Conservation (phyloP, 805 yeast genomes). For the Clavispora vitiphila region DNA sequence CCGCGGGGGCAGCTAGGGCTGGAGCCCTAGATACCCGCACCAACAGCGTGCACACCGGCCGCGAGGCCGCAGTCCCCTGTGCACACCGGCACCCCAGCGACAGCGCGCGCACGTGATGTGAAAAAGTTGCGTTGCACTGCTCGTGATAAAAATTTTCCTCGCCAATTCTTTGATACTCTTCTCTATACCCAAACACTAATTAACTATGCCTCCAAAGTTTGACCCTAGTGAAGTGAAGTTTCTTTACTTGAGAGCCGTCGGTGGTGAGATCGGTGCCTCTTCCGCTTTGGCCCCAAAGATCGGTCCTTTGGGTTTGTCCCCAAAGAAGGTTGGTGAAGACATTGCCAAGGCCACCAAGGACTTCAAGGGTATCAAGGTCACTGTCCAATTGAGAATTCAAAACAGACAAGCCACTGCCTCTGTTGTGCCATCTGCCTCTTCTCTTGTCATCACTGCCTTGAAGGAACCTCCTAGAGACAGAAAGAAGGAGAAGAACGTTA, state of each 20-base stretch:
- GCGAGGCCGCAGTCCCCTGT: not conserved
- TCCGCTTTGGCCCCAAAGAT: conserved; percentile 99
- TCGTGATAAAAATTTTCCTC: conserved; percentile 11
- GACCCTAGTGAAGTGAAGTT: conserved; percentile 98
- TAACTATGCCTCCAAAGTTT: conserved; percentile 91
- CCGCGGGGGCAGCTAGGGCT: conserved; percentile 13
- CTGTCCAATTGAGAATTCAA: conserved; percentile 97
- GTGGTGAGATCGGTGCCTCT: conserved; percentile 99
- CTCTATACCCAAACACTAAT: conserved; percentile 11
- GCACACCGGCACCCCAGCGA: not conserved
- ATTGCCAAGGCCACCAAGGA: conserved; percentile 99
- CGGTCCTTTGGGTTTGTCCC: conserved; percentile 99
- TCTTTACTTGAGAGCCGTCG: conserved; percentile 99
- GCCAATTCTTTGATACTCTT: conserved; percentile 3
- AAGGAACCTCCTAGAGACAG: conserved; percentile 99
- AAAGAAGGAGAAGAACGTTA: conserved; percentile 99
- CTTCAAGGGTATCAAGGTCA: conserved; percentile 99
- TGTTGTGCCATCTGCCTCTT: conserved; percentile 99
- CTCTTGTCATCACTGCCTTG: conserved; percentile 97
- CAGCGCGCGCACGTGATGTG: conserved; percentile 10
- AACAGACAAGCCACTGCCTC: conserved; percentile 99
- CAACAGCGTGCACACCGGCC: not conserved
- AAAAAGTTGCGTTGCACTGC: conserved; percentile 8
- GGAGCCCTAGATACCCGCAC: conserved; percentile 13
- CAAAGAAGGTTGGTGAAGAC: conserved; percentile 99